These are phyloP conservation scores for Kondoa malvinella DNA, from an alignment of 768 basidiomycete species.

Conservation along the genomic window DNA sequence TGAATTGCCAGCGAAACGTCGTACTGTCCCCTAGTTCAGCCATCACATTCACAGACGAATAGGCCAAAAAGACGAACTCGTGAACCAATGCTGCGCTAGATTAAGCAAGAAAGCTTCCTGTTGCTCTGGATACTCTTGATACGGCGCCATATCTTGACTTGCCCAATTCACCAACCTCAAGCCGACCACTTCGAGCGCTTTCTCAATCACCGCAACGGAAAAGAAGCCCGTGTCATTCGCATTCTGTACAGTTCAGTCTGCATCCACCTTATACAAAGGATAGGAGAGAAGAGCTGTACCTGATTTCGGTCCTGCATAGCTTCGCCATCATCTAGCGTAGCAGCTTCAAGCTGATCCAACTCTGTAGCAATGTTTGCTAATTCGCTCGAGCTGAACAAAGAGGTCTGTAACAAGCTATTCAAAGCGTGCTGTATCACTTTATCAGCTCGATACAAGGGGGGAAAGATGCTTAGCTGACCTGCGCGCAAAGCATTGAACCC, in stretches of 20 bases:
- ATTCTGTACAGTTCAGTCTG: neutral
- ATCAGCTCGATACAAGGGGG: neutral
- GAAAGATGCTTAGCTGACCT: neutral
- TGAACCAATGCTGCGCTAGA: constrained; percentile 24
- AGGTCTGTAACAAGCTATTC: constrained; percentile 26
- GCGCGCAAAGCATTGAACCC: constrained; percentile 3
- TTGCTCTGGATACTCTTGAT: constrained; percentile 21
- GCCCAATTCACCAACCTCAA: constrained; percentile 25
- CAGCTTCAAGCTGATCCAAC: constrained; percentile 23
- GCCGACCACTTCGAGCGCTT: constrained; percentile 22
- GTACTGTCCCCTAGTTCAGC: neutral
- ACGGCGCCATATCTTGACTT: constrained; percentile 12
- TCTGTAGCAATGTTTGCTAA: constrained; percentile 23
- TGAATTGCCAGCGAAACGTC: constrained; percentile 3
- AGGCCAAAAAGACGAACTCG: constrained; percentile 6
- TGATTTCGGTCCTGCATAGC: neutral
- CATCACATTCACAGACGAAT: no score
- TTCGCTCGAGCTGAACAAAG: constrained; percentile 21
- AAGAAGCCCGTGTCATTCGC: constrained; percentile 27
- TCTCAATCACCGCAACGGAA: constrained; percentile 20
- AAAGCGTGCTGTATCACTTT: constrained; percentile 22
- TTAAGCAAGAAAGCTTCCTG: constrained; percentile 26
- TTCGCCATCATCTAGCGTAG: constrained; percentile 14
- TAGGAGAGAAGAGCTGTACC: neutral
- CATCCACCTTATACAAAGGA: neutral